Conservation (phyloP, 805 yeast species). For the Yarrowia phangngaensis region DNA sequence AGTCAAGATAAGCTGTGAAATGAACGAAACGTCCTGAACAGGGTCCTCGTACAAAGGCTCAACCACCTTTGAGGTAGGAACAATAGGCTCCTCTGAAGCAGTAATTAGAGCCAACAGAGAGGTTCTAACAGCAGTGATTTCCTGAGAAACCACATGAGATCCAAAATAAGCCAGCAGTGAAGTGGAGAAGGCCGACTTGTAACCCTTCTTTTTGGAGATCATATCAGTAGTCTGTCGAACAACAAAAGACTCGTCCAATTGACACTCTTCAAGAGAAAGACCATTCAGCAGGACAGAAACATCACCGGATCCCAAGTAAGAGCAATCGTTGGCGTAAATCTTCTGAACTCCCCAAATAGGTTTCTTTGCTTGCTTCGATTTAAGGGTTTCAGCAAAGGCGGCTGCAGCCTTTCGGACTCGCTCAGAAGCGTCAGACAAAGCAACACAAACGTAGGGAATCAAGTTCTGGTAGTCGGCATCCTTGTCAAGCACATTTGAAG, state of each 20-base stretch:
- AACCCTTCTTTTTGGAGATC: slow-evolving; percentile 21
- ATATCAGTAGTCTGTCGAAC: slow-evolving; percentile 30
- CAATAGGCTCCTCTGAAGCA: slow-evolving; percentile 38
- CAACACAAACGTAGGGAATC: slow-evolving; percentile 37
- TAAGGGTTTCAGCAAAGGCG: slow-evolving; percentile 31
- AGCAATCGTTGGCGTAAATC: slow-evolving; percentile 51
- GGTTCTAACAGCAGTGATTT: slow-evolving; percentile 7
- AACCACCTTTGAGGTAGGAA: slow-evolving; percentile 32
- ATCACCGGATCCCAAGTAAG: slow-evolving; percentile 44
- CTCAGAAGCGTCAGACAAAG: slow-evolving; percentile 38
- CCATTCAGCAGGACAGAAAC: slow-evolving; percentile 46
- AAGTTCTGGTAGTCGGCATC: slow-evolving; percentile 39
- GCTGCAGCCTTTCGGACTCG: slow-evolving; percentile 38
- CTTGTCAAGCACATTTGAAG: slow-evolving; percentile 22
- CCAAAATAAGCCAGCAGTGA: slow-evolving; percentile 20
- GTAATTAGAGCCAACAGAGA: slow-evolving; percentile 36
- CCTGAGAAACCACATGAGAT: slow-evolving; percentile 15
- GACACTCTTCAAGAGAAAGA: slow-evolving; percentile 45
- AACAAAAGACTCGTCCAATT: slow-evolving; percentile 51
- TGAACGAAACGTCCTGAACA: slow-evolving; percentile 10
- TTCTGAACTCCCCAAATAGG: slow-evolving; percentile 32
- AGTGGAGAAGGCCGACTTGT: slow-evolving; percentile 17
- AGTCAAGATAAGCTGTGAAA: slow-evolving; percentile 35
- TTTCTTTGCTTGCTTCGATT: slow-evolving; percentile 32
- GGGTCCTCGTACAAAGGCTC: slow-evolving; percentile 31